These are phyloP conservation scores for Hypoxylon sp. DNA, from an alignment of 2,329 filamentous ascomycete genomes.

Conservation along the genomic window DNA sequence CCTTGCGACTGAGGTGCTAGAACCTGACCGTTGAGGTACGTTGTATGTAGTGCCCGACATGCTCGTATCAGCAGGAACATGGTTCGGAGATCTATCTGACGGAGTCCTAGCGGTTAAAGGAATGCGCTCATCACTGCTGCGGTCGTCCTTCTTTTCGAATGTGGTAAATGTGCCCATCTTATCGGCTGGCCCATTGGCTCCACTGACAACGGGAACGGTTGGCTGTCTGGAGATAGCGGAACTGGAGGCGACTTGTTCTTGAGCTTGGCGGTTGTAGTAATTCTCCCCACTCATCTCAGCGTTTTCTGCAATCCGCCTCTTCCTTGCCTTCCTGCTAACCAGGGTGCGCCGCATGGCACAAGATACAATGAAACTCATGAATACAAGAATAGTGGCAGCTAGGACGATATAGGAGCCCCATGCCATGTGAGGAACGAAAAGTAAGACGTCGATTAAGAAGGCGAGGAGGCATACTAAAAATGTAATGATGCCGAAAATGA, in stretches of 20 bases:
- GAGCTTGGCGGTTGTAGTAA: slow-evolving; percentile 82
- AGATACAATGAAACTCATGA: slow-evolving; percentile 85
- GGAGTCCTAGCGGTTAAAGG: slow-evolving; percentile 78
- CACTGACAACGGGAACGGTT: slow-evolving; percentile 71
- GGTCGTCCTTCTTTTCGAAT: slow-evolving; percentile 76
- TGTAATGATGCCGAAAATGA: slow-evolving; percentile 89
- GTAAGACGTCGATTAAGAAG: slow-evolving; percentile 92
- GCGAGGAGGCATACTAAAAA: slow-evolving; percentile 87
- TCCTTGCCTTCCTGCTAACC: slow-evolving; percentile 91
- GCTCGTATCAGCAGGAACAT: slow-evolving; percentile 59
- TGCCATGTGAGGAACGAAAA: slow-evolving; percentile 93
- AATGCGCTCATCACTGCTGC: slow-evolving; percentile 77
- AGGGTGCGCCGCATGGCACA: slow-evolving; percentile 96
- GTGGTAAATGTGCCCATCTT: slow-evolving; percentile 71
- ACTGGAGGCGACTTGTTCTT: slow-evolving; percentile 63
- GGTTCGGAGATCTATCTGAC: slow-evolving; percentile 69
- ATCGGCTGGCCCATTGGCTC: slow-evolving; percentile 64
- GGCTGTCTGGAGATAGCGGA: slow-evolving; percentile 65
- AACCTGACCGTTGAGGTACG: slow-evolving; percentile 59
- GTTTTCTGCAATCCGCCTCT: slow-evolving; percentile 92
- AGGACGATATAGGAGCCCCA: slow-evolving; percentile 97
- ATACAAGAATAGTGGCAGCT: slow-evolving; percentile 87
- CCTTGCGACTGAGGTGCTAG: slow-evolving; percentile 56
- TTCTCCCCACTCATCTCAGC: slow-evolving; percentile 97
- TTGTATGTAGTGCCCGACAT: slow-evolving; percentile 57